Conservation (phyloP, 2,329 filamentous ascomycete genomes). For the Mycocentrospora acerina region DNA sequence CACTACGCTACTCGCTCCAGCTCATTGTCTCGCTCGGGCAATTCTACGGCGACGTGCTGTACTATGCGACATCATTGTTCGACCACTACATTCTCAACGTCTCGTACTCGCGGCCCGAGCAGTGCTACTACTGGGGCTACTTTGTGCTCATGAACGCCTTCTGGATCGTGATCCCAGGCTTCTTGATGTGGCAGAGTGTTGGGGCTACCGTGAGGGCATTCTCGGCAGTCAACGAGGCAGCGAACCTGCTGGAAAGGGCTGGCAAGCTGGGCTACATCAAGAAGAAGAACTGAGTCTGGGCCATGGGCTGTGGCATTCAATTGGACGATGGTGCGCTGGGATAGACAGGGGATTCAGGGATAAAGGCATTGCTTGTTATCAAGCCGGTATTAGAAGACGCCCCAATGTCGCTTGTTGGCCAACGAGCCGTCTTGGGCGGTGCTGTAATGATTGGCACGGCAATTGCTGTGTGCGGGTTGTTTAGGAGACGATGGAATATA, state of each 20-base stretch:
- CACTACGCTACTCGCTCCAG: slow-evolving; percentile 61
- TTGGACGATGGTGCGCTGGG: too few species aligned
- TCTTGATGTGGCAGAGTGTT: slow-evolving; percentile 39
- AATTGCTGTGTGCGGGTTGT: too few species aligned
- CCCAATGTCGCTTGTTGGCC: too few species aligned
- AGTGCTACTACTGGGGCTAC: slow-evolving; percentile 67
- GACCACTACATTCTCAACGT: slow-evolving; percentile 58
- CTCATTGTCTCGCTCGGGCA: slow-evolving; percentile 63
- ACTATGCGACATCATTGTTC: slow-evolving; percentile 64
- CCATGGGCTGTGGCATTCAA: too few species aligned
- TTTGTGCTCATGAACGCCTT: slow-evolving; percentile 67
- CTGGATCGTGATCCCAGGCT: slow-evolving; percentile 63
- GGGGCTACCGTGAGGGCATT: slow-evolving; percentile 37
- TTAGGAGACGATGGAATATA: too few species aligned
- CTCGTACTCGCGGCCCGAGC: slow-evolving; percentile 62
- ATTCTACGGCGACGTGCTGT: slow-evolving; percentile 64
- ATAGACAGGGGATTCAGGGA: too few species aligned
- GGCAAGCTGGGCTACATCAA: slow-evolving; percentile 28
- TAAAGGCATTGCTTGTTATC: too few species aligned
- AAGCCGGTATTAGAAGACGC: too few species aligned
- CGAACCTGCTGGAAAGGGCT: slow-evolving; percentile 32
- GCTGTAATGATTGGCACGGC: too few species aligned
- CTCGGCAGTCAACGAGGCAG: slow-evolving; percentile 36
- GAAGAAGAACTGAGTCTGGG: slow-evolving; percentile 20
- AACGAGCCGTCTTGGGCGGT: too few species aligned